phyloP scores from a whole-genome alignment of 2,329 filamentous ascomycete genomes.

The Cladorrhinum sp. region DNA sequence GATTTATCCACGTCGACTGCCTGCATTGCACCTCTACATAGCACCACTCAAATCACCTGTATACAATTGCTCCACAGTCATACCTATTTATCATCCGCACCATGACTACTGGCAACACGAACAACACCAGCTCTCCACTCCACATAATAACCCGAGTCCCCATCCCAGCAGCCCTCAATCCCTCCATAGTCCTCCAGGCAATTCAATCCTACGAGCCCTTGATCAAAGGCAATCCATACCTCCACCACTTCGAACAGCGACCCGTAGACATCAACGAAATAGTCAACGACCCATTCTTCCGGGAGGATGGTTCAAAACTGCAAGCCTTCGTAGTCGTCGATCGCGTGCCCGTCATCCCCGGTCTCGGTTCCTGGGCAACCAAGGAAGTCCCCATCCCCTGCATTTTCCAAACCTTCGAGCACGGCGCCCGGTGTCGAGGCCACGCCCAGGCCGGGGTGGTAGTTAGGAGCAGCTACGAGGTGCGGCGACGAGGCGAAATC shows the following conservation, averaged over 20 bases:
- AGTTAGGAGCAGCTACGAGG: conserved; percentile 40
- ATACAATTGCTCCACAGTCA: too few relatives aligned
- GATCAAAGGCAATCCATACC: conserved; percentile 40
- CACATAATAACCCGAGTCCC: conserved; percentile 40
- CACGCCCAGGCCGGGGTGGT: conserved; percentile 42
- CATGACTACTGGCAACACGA: conserved; percentile 2
- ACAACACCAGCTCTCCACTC: conserved; percentile 23
- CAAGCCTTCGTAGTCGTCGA: conserved; percentile 34
- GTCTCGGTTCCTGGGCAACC: conserved; percentile 32
- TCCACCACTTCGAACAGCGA: conserved; percentile 38
- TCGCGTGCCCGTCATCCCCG: conserved; percentile 40
- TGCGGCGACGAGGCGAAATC: conserved; percentile 27
- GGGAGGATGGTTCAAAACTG: conserved; percentile 30
- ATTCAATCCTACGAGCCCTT: conserved; percentile 42
- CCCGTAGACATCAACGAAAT: conserved; percentile 34
- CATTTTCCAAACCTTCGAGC: conserved; percentile 42
- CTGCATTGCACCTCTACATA: too few relatives aligned
- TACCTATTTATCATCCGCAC: background rate
- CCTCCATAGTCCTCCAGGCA: conserved; percentile 37
- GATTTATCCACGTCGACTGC: too few relatives aligned
- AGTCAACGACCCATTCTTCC: conserved; percentile 43
- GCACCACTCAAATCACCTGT: too few relatives aligned
- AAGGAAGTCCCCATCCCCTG: conserved; percentile 43
- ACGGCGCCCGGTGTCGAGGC: conserved; percentile 43
- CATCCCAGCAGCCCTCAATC: conserved; percentile 40